These are phyloP conservation scores for Sordariomycetes sp. DNA, from an alignment of 2,329 filamentous ascomycete species.

Conservation along the genomic window DNA sequence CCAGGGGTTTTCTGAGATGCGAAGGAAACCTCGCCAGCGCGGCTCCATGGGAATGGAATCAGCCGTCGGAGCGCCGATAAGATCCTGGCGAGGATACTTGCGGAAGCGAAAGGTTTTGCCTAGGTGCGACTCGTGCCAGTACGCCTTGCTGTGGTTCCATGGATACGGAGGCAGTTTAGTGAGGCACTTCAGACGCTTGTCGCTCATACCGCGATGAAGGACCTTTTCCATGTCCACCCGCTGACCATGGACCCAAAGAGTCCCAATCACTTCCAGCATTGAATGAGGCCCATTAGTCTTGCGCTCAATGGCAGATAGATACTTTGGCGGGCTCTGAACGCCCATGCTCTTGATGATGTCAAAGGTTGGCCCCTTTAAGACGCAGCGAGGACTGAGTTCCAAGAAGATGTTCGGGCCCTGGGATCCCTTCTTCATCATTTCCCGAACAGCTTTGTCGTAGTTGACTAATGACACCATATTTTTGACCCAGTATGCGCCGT, in stretches of 20 bases:
- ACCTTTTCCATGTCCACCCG: conserved; percentile 20
- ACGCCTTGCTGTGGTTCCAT: conserved; percentile 42
- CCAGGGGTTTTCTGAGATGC: conserved; percentile 41
- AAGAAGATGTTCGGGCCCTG: conserved; percentile 25
- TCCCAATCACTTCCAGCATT: conserved; percentile 21
- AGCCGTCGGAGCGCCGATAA: conserved; percentile 36
- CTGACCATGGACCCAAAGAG: conserved; percentile 26
- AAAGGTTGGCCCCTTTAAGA: conserved; percentile 23
- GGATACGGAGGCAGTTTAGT: conserved; percentile 40
- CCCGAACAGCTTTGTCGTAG: conserved; percentile 27
- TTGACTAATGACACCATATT: conserved; percentile 36
- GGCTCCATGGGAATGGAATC: conserved; percentile 36
- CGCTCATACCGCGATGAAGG: conserved; percentile 9
- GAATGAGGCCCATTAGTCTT: conserved; percentile 11
- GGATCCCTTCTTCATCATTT: conserved; percentile 18
- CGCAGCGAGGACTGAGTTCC: conserved; percentile 29
- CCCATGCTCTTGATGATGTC: conserved; percentile 19
- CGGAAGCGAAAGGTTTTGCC: conserved; percentile 33
- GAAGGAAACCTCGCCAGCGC: conserved; percentile 39
- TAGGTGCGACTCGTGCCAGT: conserved; percentile 44
- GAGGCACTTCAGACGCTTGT: conserved; percentile 22
- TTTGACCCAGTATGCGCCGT: conserved; percentile 31
- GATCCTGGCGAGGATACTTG: conserved; percentile 35
- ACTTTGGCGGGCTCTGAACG: conserved; percentile 7
- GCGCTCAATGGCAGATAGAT: conserved; percentile 18